Conservation (phyloP, 352 stramenopile species). For the Blastocystis sp. region DNA sequence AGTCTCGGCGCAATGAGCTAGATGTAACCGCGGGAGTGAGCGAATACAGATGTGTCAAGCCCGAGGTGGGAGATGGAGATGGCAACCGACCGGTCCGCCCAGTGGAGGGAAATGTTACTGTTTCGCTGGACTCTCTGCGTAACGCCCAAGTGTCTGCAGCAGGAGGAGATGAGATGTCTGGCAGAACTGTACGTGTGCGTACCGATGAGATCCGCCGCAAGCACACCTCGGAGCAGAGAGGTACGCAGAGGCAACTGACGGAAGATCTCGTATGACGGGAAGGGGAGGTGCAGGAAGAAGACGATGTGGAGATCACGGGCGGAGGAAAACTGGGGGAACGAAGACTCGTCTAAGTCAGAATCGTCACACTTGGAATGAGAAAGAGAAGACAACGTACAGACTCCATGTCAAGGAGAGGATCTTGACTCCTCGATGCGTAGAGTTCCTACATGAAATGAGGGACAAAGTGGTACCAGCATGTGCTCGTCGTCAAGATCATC, state of each 20-base stretch:
- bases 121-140: not conserved
- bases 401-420: slow-evolving; percentile 6
- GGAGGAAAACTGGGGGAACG: not conserved
- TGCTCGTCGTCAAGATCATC: slow-evolving; percentile 48
- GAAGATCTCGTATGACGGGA: slow-evolving; percentile 60
- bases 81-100: slow-evolving; percentile 3
- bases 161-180: slow-evolving; percentile 41
- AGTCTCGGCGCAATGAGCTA: slow-evolving; percentile 17
- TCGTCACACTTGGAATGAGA: not conserved
- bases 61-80: slow-evolving; percentile 46
- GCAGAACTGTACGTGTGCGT: slow-evolving; percentile 55
- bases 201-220: slow-evolving; percentile 23
- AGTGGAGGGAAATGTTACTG: slow-evolving; percentile 43
- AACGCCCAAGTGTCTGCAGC: slow-evolving; percentile 38
- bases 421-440: slow-evolving; percentile 26
- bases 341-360: not conserved
- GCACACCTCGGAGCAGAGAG: slow-evolving; percentile 10
- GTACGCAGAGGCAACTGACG: slow-evolving; percentile 55
- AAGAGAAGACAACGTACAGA: too few relatives aligned
- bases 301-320: slow-evolving; percentile 16
- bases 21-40: not conserved
- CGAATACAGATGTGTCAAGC: not conserved
- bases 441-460: not conserved
- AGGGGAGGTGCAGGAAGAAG: slow-evolving; percentile 60
- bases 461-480: not conserved